Conservation (phyloP, 164 flowering plant species). For the Saururus chinensis region DNA sequence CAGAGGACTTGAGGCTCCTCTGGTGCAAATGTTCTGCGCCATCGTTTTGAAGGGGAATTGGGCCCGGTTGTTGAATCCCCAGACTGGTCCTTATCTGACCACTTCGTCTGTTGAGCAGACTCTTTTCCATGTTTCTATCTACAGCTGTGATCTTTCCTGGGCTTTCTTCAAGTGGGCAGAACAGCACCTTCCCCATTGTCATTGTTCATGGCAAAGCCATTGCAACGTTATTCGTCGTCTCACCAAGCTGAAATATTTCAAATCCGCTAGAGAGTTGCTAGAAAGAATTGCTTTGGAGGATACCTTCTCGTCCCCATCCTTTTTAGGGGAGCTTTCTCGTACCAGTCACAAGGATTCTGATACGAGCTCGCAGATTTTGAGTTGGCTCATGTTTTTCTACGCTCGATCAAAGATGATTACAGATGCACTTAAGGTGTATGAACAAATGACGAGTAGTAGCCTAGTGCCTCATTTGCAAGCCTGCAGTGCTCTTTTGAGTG, state of each 20-base stretch:
- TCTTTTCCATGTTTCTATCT: constrained; percentile 25
- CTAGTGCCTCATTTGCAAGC: constrained; percentile 70
- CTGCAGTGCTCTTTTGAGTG: constrained; percentile 60
- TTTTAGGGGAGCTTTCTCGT: constrained; percentile 43
- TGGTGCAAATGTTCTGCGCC: constrained; percentile 4
- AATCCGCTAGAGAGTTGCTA: constrained; percentile 48
- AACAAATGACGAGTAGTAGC: constrained; percentile 47
- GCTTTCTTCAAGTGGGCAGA: constrained; percentile 51
- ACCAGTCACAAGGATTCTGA: constrained; percentile 25
- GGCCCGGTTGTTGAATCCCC: constrained; percentile 33
- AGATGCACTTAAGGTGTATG: constrained; percentile 74
- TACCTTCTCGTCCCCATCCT: constrained; percentile 53
- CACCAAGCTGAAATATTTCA: constrained; percentile 42
- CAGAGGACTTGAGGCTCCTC: no score
- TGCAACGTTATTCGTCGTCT: constrained; percentile 75
- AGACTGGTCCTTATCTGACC: constrained; percentile 25
- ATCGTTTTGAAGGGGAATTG: constrained; percentile 51
- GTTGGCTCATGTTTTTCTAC: constrained; percentile 78
- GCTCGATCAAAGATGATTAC: constrained; percentile 49
- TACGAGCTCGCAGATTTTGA: constrained; percentile 58
- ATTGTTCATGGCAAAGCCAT: constrained; percentile 48
- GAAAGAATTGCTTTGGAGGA: constrained; percentile 48
- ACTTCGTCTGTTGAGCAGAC: constrained; percentile 30
- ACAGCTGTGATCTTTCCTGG: constrained; percentile 32
- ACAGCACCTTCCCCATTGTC: constrained; percentile 45